A percentile compares a stretch with the other conserved stretches of the same genome.
Conservation (phyloP, 441 rosid genomes). For the Breynia disticha region DNA sequence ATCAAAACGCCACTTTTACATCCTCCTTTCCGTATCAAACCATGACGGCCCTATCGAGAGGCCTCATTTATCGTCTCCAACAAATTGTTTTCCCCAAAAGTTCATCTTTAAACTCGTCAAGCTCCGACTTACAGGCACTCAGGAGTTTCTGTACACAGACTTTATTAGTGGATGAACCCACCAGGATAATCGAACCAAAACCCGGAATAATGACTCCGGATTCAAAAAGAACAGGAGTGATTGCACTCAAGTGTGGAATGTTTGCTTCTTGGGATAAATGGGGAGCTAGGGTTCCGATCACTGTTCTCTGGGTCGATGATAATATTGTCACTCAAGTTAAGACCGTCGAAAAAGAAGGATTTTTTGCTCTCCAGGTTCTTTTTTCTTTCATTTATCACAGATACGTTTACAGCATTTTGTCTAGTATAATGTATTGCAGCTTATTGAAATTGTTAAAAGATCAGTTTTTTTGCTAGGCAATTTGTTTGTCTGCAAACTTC, state of each 20-base stretch:
- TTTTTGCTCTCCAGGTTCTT: conserved; percentile 70
- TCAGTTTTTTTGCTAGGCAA: too few relatives aligned
- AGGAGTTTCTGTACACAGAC: not conserved
- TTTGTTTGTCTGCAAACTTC: too few relatives aligned
- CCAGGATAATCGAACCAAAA: conserved; percentile 50
- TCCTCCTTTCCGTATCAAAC: not conserved
- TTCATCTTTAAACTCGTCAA: not conserved
- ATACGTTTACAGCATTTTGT: too few relatives aligned
- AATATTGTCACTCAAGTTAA: conserved; percentile 92
- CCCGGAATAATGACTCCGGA: conserved; percentile 48
- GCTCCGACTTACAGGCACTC: conserved; percentile 2
- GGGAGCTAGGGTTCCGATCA: conserved; percentile 82
- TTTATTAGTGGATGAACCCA: conserved; percentile 2
- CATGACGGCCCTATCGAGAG: conserved; percentile 68
- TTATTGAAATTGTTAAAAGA: too few relatives aligned
- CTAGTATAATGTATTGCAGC: too few relatives aligned
- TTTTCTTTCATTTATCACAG: too few relatives aligned
- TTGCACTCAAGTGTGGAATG: conserved; percentile 95
- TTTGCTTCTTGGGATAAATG: conserved; percentile 93
- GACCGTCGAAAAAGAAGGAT: conserved; percentile 81
- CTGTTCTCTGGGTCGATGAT: conserved; percentile 89
- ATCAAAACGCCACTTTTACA: too few relatives aligned
- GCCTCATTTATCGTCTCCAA: conserved; percentile 55
- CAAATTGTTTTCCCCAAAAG: conserved; percentile 19
- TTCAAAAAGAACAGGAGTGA: conserved; percentile 72